Evolutionary conservation across 306 rosid species (phyloP), one percentile per base, ranked within the genome.

Genomic region (Betula pendula): DNA sequence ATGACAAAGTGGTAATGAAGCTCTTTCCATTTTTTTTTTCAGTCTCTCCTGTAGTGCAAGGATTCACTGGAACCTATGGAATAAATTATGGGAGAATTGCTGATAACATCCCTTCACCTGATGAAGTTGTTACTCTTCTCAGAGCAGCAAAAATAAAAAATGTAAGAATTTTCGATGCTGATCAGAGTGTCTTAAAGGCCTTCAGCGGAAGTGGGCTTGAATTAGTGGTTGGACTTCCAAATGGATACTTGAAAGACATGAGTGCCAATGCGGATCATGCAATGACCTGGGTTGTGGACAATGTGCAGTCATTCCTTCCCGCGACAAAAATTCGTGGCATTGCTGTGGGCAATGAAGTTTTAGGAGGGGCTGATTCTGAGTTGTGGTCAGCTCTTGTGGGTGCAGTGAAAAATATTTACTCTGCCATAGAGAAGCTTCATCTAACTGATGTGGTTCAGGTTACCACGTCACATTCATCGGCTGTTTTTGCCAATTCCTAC

Each of bases 61-160:
- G 96, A n/a, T 92, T 88, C 80, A 89, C 97, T 0, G 99, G 97
- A 73, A 89, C 97, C 0, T 95, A 95, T 68, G 98, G 97, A 69
- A 92, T 92, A 76, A 94, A 94, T 85, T 94, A 94, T 75, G 98
- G 98, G 70, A 87, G 93, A 78, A 81, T 92, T 80, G 96, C 97
- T 17, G 86, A 94, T 76, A 94, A 94, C 88, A 89, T 92, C 52
- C 98, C 95, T 11, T 82, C 98, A 9, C 98, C 98, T 15, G 93
- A 94, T 59, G 50, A 94, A 85, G 98, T 94, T 85, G 96, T 77
- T 66, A 72, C 90, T 73, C 98, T 94, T 79, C 96, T 94, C 79
- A 88, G 89, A 87, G 93, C 95, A 68, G 88, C 93, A 42, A 92
- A 88, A 79, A 94, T 94, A 78, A 88, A 85, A 84, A 94, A 94